Conservation (phyloP, 768 basidiomycete genomes). For the Mycena epipterygia region DNA sequence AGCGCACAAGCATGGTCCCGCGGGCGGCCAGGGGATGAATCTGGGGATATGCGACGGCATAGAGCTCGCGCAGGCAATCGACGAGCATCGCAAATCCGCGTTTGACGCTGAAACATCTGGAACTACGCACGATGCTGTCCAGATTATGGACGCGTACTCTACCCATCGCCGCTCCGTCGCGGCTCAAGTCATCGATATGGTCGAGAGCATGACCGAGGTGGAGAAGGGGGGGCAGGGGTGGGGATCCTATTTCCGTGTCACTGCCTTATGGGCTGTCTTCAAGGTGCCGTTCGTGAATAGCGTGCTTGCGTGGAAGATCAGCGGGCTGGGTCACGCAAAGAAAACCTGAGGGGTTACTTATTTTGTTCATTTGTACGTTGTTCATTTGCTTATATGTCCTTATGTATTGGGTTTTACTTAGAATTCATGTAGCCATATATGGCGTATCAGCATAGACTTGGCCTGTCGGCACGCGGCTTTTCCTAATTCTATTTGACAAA, state of each 20-base stretch:
- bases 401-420: no score
- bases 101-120: neutral
- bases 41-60: constrained; percentile 58
- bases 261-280: constrained; percentile 11
- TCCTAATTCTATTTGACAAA: no score
- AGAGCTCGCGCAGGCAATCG: constrained; percentile 51
- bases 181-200: constrained; percentile 50
- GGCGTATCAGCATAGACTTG: no score
- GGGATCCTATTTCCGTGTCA: constrained; percentile 25
- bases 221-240: constrained; percentile 18
- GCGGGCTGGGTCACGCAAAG: no score
- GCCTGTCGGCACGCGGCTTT: no score
- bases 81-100: constrained; percentile 37
- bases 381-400: no score
- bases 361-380: no score
- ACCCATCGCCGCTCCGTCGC: constrained; percentile 48
- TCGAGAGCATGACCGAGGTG: no score
- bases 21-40: constrained; percentile 65
- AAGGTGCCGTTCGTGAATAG: constrained; percentile 32
- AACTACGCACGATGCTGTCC: constrained; percentile 45
- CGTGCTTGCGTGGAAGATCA: no score
- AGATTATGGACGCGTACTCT: constrained; percentile 44
- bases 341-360: no score
- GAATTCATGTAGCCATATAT: no score
- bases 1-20: constrained; percentile 46